These are phyloP conservation scores for Trifolium subterraneum DNA, from an alignment of 306 rosid species.

Conservation along the genomic window DNA sequence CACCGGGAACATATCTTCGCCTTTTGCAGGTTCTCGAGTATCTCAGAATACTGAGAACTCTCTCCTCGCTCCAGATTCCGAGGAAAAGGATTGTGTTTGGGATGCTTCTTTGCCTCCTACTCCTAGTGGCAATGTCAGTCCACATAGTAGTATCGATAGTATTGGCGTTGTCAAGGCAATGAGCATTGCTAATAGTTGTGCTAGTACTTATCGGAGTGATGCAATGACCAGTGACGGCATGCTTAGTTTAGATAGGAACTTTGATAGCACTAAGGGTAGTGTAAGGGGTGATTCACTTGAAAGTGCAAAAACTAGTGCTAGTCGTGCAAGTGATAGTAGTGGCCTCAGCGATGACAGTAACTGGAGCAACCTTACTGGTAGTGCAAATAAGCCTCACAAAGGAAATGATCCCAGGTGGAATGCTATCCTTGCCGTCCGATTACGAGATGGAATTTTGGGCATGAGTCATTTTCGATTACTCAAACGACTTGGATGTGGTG, in stretches of 20 bases:
- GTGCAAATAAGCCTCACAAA: conserved; percentile 99
- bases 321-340: conserved; percentile 93
- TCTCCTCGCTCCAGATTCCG: conserved; percentile 73
- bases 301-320: conserved; percentile 92
- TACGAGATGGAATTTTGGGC: conserved; percentile 92
- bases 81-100: conserved; percentile 97
- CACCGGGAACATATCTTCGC: conserved; percentile 56
- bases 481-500: conserved; percentile 97
- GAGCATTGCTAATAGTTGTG: conserved; percentile 93
- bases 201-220: conserved; percentile 87
- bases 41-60: conserved; percentile 76
- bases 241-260: conserved; percentile 90
- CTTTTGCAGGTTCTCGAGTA: conserved; percentile 59
- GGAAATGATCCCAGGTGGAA: conserved; percentile 99
- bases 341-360: conserved; percentile 97
- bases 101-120: conserved; percentile 99
- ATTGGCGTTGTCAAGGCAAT: conserved; percentile 87
- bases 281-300: conserved; percentile 93
- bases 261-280: conserved; percentile 81
- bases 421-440: conserved; percentile 93
- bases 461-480: conserved; percentile 96
- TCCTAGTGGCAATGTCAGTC: conserved; percentile 98
- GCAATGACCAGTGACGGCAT: conserved; percentile 81
- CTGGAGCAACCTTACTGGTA: conserved; percentile 96
- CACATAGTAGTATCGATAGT: conserved; percentile 95